Evolutionary conservation across 805 yeast species (phyloP).

Genomic region (Candida succiphila): DNA sequence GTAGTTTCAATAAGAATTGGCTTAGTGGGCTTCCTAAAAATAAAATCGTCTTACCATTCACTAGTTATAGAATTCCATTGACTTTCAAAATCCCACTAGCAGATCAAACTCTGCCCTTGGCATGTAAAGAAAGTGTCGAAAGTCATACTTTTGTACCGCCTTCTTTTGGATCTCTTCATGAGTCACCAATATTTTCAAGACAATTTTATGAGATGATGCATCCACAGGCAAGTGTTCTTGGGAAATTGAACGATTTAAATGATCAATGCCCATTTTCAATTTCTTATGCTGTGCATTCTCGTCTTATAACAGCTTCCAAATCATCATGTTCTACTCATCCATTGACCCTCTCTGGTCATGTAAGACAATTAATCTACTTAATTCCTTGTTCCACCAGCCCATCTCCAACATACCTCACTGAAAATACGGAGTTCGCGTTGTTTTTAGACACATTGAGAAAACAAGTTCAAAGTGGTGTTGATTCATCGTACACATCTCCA

Average conservation of each 20-base stretch:
- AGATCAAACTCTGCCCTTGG: slow-evolving; percentile 4
- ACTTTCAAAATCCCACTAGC: slow-evolving; percentile 9
- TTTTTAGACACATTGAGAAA: too few species aligned
- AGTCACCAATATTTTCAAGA: slow-evolving; percentile 2
- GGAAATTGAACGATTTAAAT: background rate
- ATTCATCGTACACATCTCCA: too few species aligned
- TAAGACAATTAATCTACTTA: slow-evolving; percentile 8
- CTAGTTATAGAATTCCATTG: slow-evolving; percentile 8
- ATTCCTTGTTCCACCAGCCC: too few species aligned
- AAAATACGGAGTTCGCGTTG: too few species aligned
- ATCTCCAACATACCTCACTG: too few species aligned
- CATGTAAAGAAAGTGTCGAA: background rate
- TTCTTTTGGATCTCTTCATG: slow-evolving; percentile 9
- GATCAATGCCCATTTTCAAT: slow-evolving; percentile 3
- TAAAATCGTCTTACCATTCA: slow-evolving; percentile 7
- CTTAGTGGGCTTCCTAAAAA: slow-evolving; percentile 7
- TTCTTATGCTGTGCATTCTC: slow-evolving; percentile 10
- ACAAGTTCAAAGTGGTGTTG: too few species aligned
- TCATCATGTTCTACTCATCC: slow-evolving; percentile 1
- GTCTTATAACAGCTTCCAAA: slow-evolving; percentile 6
- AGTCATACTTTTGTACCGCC: slow-evolving; percentile 5
- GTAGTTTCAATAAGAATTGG: too few species aligned
- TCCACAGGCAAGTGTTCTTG: slow-evolving; percentile 3
- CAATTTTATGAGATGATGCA: slow-evolving; percentile 1
- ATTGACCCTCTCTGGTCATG: slow-evolving; percentile 6